Evolutionary conservation across 345 rosid species (phyloP).

Genomic region (Capsella bursapastoris): DNA sequence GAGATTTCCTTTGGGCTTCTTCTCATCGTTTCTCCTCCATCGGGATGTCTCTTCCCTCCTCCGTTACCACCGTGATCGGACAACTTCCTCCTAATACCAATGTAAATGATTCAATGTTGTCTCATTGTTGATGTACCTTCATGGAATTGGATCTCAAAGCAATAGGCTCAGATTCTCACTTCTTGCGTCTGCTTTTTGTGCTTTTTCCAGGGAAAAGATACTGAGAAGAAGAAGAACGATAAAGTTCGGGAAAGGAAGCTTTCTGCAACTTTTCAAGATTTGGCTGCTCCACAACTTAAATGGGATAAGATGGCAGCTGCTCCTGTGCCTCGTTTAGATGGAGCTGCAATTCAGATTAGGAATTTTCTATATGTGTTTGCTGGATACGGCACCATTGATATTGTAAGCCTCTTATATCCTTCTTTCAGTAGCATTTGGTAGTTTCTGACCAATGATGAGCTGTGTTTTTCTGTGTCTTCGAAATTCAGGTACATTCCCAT

Average conservation of each 20-base stretch:
- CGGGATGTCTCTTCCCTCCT: conserved; percentile 38
- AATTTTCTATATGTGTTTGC: conserved; percentile 86
- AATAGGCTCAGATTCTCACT: conserved; percentile 13
- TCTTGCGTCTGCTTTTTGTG: not conserved
- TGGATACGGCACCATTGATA: conserved; percentile 85
- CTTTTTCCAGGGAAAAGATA: conserved; percentile 45
- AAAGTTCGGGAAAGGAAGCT: conserved; percentile 57
- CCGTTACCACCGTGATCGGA: conserved; percentile 21
- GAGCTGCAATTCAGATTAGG: conserved; percentile 88
- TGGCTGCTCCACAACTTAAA: conserved; percentile 71
- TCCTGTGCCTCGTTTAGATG: conserved; percentile 94
- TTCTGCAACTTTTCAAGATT: conserved; percentile 92
- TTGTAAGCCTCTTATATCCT: conserved; percentile 53
- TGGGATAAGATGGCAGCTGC: conserved; percentile 93
- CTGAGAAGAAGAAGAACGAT: conserved; percentile 48
- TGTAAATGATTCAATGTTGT: conserved; percentile 24
- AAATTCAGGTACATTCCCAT: conserved; percentile 83
- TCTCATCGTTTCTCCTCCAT: conserved; percentile 60
- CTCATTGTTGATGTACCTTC: not conserved
- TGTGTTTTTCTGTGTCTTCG: conserved; percentile 12
- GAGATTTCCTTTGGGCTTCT: conserved; percentile 88
- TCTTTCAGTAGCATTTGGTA: not conserved
- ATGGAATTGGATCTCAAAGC: conserved; percentile 3
- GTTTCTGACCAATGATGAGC: not conserved
- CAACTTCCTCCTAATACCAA: conserved; percentile 34